Evolutionary conservation across 768 basidiomycete genomes (phyloP).

Genomic region (Arthromyces matolae): DNA sequence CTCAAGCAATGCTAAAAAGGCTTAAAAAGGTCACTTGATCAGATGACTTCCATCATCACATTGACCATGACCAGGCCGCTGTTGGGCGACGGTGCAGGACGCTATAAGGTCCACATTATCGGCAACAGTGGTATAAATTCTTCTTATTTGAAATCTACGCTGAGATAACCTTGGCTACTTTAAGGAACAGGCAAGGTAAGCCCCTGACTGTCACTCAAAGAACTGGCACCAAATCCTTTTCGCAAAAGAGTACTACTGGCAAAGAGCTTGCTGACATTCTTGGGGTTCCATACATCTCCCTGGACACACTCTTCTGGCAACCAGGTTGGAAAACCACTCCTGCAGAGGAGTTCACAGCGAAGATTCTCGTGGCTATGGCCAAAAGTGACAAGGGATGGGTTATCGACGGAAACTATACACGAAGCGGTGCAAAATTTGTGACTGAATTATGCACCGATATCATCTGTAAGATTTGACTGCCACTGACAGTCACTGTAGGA

Average conservation of each 20-base stretch:
- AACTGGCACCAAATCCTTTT: not conserved
- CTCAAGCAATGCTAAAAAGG: not conserved
- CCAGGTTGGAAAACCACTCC: slow-evolving; percentile 43
- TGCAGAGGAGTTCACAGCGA: slow-evolving; percentile 26
- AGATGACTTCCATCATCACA: no score
- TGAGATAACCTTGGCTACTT: no score
- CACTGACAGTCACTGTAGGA: not conserved
- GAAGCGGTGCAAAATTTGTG: slow-evolving; percentile 28
- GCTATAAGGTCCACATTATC: slow-evolving; percentile 42
- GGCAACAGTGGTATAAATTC: slow-evolving; percentile 37
- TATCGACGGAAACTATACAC: slow-evolving; percentile 45
- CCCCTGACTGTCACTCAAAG: not conserved
- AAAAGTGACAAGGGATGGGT: slow-evolving; percentile 44
- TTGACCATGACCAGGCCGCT: slow-evolving; percentile 24
- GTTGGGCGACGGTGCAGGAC: slow-evolving; percentile 42
- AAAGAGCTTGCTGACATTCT: slow-evolving; percentile 40
- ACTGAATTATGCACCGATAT: slow-evolving; percentile 43
- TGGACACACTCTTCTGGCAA: slow-evolving; percentile 47
- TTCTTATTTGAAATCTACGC: not conserved
- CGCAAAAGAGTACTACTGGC: slow-evolving; percentile 44
- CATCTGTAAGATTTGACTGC: slow-evolving; percentile 35
- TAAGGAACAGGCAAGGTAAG: slow-evolving; percentile 31
- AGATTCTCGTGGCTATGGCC: slow-evolving; percentile 26
- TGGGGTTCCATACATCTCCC: slow-evolving; percentile 39
- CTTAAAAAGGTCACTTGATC: no score